Evolutionary conservation across 2,329 filamentous ascomycete genomes (phyloP), one percentile per base, ranked within the genome.

Genomic region (Venturiaceae sp.): DNA sequence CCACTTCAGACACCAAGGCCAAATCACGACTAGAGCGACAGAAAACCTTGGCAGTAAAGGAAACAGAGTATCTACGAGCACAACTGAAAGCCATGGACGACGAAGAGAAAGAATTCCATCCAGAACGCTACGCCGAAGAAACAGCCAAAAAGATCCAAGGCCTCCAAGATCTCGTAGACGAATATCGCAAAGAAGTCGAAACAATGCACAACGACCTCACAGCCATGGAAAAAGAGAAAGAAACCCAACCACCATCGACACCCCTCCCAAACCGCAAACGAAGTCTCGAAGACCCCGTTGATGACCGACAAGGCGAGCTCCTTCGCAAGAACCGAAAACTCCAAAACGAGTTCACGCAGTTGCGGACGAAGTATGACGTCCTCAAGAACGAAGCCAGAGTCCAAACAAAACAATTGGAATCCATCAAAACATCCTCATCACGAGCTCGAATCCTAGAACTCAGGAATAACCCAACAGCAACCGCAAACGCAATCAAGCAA

Each of bases 31-130:
- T 96, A 0, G 92, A 99, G 66, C 82, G 94, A 60, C 92, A 97
- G 69, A 88, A 90, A 60, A 83, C 81, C 0, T 80, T 99, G 7
- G 90, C 92, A 0, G 80, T 90, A 26, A 96, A 96, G 68, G 95
- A 99, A 69, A 90, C 94, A 0, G 92, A 96, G 64, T 96, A 95
- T 69, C 80, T 99, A 6, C 88, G 94, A 23, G 92, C 90, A 0
- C 94, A 99, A 71, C 80, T 97, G 58, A 92, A 92, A 73, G 87
- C 88, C 0, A 75, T 95, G 61, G 90, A 97, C 66, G 82, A 84
- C 0, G 94, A 99, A 71, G 92, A 97, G 66, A 83, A 84, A 57
- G 92, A 92, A 0, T 88, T 96, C 74, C 85, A 92, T 58, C 84
- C 89, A 0, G 88, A 90, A 34, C 84, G 83, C 46, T 86, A 88